Conservation (phyloP, 108 stramenopile species). For the Cyclostephanos invisitatus region DNA sequence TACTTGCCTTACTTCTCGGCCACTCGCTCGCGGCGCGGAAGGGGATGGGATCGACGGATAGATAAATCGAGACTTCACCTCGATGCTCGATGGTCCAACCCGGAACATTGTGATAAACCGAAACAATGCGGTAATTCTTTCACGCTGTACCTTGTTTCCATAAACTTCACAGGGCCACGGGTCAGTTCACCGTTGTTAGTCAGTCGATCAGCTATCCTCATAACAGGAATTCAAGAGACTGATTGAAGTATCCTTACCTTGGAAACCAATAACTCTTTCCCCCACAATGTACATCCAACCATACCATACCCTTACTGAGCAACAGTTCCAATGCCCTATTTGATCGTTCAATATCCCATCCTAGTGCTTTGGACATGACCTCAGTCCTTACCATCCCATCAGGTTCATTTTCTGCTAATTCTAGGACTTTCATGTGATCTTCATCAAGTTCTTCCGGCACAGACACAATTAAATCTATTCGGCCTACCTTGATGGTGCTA, state of each 20-base stretch:
- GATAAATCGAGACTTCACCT: too few species aligned
- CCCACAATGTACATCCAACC: slow-evolving; percentile 73
- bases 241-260: slow-evolving; percentile 27
- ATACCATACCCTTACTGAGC: slow-evolving; percentile 83
- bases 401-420: slow-evolving; percentile 55
- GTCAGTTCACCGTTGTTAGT: neutral
- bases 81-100: too few species aligned
- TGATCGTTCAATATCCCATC: slow-evolving; percentile 71
- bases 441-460: slow-evolving; percentile 86
- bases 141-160: slow-evolving; percentile 17
- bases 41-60: too few species aligned
- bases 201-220: neutral
- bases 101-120: too few species aligned
- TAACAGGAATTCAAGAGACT: neutral
- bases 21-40: too few species aligned
- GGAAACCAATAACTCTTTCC: slow-evolving; percentile 82
- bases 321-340: slow-evolving; percentile 73
- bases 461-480: slow-evolving; percentile 73
- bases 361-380: slow-evolving; percentile 45
- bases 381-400: slow-evolving; percentile 59
- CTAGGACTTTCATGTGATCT: slow-evolving; percentile 86
- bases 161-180: slow-evolving; percentile 7
- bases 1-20: too few species aligned
- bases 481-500: slow-evolving; percentile 72
- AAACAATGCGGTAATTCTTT: too few species aligned